These are phyloP conservation scores for Groenewaldozyma sp. DNA, from an alignment of 1,139 yeast species.

Conservation along the genomic window DNA sequence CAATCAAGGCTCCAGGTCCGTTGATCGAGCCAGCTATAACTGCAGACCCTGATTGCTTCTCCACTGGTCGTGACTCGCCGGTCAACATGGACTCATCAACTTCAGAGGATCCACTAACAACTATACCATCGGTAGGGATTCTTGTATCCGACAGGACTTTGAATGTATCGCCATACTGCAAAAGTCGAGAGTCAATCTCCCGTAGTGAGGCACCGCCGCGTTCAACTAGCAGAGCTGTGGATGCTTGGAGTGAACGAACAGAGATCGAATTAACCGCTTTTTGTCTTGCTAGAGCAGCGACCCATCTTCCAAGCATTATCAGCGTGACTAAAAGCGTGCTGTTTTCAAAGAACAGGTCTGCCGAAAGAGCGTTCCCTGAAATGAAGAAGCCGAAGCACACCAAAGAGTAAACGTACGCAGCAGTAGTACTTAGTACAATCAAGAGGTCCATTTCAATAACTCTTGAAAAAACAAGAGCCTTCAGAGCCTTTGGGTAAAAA, in stretches of 20 bases:
- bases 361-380: background rate
- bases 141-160: background rate
- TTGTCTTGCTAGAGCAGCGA: conserved; percentile 3
- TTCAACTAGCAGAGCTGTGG: conserved; percentile 1
- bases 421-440: conserved; percentile 2
- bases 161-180: conserved; percentile 2
- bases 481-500: conserved; percentile 2
- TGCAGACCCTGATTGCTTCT: background rate
- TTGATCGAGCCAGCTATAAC: conserved; percentile 3
- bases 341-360: conserved; percentile 2
- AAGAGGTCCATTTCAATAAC: conserved; percentile 2
- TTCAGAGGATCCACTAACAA: background rate
- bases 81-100: conserved; percentile 3
- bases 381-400: background rate
- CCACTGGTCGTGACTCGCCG: conserved; percentile 2
- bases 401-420: conserved; percentile 2
- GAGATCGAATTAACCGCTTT: conserved; percentile 2
- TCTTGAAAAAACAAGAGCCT: conserved; percentile 2
- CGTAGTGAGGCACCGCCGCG: too few species aligned
- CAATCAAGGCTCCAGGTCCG: background rate
- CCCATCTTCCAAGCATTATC: conserved; percentile 2
- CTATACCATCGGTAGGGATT: conserved; percentile 3
- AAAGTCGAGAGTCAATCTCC: conserved; percentile 1
- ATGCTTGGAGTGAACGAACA: conserved; percentile 1
- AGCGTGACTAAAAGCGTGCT: conserved; percentile 4